Evolutionary conservation across 345 rosid genomes (phyloP).

Genomic region (Salix caprea): DNA sequence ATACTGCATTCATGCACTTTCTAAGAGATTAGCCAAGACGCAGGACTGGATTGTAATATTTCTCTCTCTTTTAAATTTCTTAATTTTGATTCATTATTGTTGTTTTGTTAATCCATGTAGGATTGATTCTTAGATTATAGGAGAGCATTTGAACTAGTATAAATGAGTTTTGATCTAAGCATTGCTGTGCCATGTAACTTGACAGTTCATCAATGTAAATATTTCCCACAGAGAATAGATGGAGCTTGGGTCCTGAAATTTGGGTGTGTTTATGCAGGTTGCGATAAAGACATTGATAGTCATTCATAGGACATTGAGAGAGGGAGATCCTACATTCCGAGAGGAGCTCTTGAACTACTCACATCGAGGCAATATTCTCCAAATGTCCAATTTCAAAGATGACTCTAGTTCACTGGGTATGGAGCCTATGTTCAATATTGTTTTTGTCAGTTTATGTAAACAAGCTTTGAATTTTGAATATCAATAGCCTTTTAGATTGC

Average conservation of each 20-base stretch:
- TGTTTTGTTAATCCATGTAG: not conserved
- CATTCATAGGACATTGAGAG: conserved; percentile 92
- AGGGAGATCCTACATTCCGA: conserved; percentile 88
- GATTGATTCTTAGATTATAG: not conserved
- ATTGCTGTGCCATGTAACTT: not conserved
- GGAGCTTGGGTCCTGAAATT: not conserved
- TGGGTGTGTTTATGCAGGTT: conserved; percentile 41
- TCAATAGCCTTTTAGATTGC: not conserved
- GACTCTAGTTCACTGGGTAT: conserved; percentile 86
- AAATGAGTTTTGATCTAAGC: not conserved
- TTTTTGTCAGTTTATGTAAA: not conserved
- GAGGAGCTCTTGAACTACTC: conserved; percentile 82
- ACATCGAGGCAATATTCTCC: conserved; percentile 70
- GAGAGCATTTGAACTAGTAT: not conserved
- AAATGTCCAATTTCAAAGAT: conserved; percentile 90
- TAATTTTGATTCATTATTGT: not conserved
- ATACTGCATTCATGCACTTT: conserved; percentile 80
- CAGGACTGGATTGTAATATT: conserved; percentile 73
- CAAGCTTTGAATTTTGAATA: not conserved
- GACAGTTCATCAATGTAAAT: not conserved
- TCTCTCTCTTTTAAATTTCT: not conserved
- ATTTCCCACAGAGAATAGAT: not conserved
- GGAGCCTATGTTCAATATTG: not conserved
- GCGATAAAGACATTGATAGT: conserved; percentile 88
- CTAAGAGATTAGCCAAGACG: conserved; percentile 84